Evolutionary conservation across 2,329 filamentous ascomycete species (phyloP).

Genomic region (Aureobasidium uvarum): DNA sequence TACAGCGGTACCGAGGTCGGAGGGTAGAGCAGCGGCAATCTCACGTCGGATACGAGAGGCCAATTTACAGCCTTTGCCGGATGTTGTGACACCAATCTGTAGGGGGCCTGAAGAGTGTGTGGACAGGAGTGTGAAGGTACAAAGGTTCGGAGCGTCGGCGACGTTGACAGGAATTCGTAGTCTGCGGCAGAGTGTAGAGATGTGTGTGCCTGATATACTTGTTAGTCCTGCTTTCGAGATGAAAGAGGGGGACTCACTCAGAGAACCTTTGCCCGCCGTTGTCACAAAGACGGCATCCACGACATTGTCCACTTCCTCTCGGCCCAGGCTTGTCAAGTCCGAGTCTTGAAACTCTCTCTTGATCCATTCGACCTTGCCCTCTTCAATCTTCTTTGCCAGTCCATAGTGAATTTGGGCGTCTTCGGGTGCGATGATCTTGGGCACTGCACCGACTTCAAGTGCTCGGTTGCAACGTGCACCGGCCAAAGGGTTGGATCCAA

Average conservation of each 20-base stretch:
- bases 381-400: conserved; percentile 63
- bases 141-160: conserved; percentile 79
- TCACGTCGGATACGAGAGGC: conserved; percentile 86
- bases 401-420: conserved; percentile 58
- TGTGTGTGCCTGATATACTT: conserved; percentile 48
- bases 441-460: conserved; percentile 74
- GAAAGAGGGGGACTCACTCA: no score
- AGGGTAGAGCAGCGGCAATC: conserved; percentile 75
- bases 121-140: conserved; percentile 85
- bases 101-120: conserved; percentile 87
- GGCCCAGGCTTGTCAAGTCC: conserved; percentile 74
- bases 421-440: conserved; percentile 73
- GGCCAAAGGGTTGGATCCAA: conserved; percentile 86
- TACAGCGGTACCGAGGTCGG: conserved; percentile 72
- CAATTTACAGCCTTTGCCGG: conserved; percentile 90
- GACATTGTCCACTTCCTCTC: conserved; percentile 70
- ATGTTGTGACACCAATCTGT: conserved; percentile 93
- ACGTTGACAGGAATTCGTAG: conserved; percentile 92
- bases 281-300: conserved; percentile 96
- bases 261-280: conserved; percentile 49
- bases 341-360: conserved; percentile 64
- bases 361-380: conserved; percentile 64
- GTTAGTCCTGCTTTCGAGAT: not conserved
- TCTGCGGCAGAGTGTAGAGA: conserved; percentile 72
- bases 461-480: conserved; percentile 77